These are phyloP conservation scores for Lachancea waltii DNA, from an alignment of 805 yeast species.

Conservation along the genomic window DNA sequence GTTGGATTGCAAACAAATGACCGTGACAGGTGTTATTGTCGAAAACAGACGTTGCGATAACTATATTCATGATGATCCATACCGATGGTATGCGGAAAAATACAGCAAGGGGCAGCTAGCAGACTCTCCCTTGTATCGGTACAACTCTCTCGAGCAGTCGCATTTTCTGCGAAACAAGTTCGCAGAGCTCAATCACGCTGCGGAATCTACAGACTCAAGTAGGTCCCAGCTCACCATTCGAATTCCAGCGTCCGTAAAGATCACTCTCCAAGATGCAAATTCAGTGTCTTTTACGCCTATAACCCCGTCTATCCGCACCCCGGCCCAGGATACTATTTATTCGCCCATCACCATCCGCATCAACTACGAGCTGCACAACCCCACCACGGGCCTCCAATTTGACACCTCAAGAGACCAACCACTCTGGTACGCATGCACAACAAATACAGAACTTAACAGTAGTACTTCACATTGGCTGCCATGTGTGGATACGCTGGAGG, in stretches of 20 bases:
- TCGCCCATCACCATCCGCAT: conserved; percentile 70
- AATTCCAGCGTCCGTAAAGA: conserved; percentile 38
- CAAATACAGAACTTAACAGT: conserved; percentile 67
- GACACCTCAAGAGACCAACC: conserved; percentile 39
- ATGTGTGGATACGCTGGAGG: conserved; percentile 83
- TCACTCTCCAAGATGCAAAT: conserved; percentile 50
- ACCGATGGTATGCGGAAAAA: conserved; percentile 13
- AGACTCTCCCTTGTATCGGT: conserved; percentile 12
- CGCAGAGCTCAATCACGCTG: conserved; percentile 26
- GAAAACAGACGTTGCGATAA: conserved; percentile 46
- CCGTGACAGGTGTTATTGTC: conserved; percentile 55
- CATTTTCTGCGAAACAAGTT: conserved; percentile 30
- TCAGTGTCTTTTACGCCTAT: conserved; percentile 34
- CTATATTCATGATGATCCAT: conserved; percentile 31
- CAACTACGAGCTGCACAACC: conserved; percentile 56
- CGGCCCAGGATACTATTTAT: conserved; percentile 44
- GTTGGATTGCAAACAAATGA: conserved; percentile 76
- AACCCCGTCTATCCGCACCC: conserved; percentile 37
- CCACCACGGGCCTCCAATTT: conserved; percentile 70
- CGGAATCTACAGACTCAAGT: conserved; percentile 20
- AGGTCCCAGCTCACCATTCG: conserved; percentile 29
- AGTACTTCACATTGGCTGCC: conserved; percentile 98
- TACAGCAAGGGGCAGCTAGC: conserved; percentile 12
- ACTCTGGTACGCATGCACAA: conserved; percentile 81
- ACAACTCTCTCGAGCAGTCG: conserved; percentile 30